These are phyloP conservation scores for Fusarium sp. DNA, from an alignment of 2,329 filamentous ascomycete genomes.

Conservation along the genomic window DNA sequence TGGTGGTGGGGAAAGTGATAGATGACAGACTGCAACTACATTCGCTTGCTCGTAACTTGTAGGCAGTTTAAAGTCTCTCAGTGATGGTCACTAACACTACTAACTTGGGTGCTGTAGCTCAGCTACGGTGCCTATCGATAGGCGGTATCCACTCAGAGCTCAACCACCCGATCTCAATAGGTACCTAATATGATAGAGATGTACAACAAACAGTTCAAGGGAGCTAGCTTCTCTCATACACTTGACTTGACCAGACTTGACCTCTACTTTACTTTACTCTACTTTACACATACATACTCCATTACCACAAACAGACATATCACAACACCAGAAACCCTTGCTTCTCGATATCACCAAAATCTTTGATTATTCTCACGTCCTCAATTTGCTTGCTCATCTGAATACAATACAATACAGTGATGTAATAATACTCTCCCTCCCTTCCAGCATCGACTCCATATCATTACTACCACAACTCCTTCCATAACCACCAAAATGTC, in stretches of 20 bases:
- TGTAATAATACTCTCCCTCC: conserved; percentile 31
- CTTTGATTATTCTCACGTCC: neutral
- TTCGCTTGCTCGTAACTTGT: fast-evolving
- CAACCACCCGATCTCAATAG: conserved; percentile 24
- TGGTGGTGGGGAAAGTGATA: conserved; percentile 20
- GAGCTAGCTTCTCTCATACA: conserved; percentile 26
- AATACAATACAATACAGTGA: conserved; percentile 13
- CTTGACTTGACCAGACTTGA: neutral
- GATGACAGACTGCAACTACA: conserved; percentile 6
- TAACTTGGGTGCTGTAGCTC: neutral
- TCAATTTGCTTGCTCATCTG: neutral
- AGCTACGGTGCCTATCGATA: conserved; percentile 24
- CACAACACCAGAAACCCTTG: no score
- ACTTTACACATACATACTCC: neutral
- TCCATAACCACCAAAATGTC: conserved; percentile 24
- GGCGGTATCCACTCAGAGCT: conserved; percentile 1
- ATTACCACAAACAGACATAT: neutral
- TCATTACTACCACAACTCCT: conserved; percentile 4
- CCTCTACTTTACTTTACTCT: neutral
- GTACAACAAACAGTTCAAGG: conserved; percentile 24
- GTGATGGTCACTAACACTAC: conserved; percentile 6
- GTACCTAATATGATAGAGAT: conserved; percentile 6
- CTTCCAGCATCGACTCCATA: conserved; percentile 9
- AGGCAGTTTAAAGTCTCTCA: neutral
- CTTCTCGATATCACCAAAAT: neutral